These are phyloP conservation scores for Colletotrichum sidae DNA, from an alignment of 2,329 filamentous ascomycete species.

Conservation along the genomic window DNA sequence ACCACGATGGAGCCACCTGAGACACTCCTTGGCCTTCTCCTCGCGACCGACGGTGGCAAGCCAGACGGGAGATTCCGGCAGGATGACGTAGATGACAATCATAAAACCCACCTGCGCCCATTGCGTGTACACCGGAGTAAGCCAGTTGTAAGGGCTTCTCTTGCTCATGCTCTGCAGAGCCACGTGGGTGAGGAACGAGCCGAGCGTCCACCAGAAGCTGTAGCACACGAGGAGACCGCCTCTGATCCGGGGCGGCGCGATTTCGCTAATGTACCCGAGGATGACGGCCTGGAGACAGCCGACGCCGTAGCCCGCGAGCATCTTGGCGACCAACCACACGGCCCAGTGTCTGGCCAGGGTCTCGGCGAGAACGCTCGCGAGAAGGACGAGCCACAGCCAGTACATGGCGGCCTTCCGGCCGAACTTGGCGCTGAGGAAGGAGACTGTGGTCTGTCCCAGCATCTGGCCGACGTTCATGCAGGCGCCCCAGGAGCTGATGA, in stretches of 20 bases:
- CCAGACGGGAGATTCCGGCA: constrained; percentile 55
- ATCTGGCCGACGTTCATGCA: constrained; percentile 53
- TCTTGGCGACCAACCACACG: constrained; percentile 52
- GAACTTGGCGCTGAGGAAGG: constrained; percentile 41
- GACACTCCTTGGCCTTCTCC: too few relatives aligned
- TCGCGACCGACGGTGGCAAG: neutral
- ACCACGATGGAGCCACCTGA: too few relatives aligned
- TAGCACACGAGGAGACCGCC: constrained; percentile 54
- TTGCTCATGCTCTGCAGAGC: constrained; percentile 50
- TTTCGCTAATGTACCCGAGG: constrained; percentile 54
- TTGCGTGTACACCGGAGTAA: constrained; percentile 55
- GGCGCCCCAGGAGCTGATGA: constrained; percentile 52
- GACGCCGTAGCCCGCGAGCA: constrained; percentile 51
- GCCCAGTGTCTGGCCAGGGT: constrained; percentile 50
- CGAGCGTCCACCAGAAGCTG: constrained; percentile 57
- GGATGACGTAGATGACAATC: constrained; percentile 50
- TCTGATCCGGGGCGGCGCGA: constrained; percentile 52
- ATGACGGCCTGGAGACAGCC: constrained; percentile 55
- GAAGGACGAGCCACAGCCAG: constrained; percentile 45
- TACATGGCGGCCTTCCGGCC: constrained; percentile 48
- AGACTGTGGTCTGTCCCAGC: constrained; percentile 48
- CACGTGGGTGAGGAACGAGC: constrained; percentile 53
- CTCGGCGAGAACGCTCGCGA: constrained; percentile 51
- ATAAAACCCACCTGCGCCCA: constrained; percentile 57
- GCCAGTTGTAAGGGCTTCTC: constrained; percentile 47